A percentile compares a stretch with the other conserved stretches of the same genome.
phyloP scores from a whole-genome alignment of 2,329 filamentous ascomycete genomes.

The Leptographium flavum region DNA sequence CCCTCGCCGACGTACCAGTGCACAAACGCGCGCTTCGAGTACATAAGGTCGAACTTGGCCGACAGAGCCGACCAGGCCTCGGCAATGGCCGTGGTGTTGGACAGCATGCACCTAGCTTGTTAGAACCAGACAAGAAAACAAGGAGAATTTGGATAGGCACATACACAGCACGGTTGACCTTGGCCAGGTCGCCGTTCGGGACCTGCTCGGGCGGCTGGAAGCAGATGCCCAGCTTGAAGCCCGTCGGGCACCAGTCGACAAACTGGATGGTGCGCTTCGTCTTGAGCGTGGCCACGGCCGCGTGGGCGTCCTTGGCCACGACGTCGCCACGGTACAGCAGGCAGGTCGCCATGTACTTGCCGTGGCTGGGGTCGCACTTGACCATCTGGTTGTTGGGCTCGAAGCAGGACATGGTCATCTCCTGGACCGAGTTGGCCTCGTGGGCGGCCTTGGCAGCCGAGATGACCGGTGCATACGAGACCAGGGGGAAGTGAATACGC shows the following conservation, averaged over 20 bases:
- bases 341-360: conserved; percentile 99
- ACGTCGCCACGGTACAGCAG: conserved; percentile 97
- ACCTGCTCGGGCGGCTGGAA: conserved; percentile 77
- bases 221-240: conserved; percentile 99
- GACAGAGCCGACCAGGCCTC: conserved; percentile 96
- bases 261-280: conserved; percentile 99
- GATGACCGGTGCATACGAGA: conserved; percentile 89
- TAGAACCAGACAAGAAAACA: conserved; percentile 2
- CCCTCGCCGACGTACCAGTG: conserved; percentile 99
- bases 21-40: conserved; percentile 99
- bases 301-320: conserved; percentile 89
- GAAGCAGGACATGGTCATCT: conserved; percentile 99
- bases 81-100: conserved; percentile 96
- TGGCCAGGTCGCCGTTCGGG: conserved; percentile 74
- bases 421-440: conserved; percentile 94
- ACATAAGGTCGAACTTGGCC: conserved; percentile 99
- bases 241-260: conserved; percentile 99
- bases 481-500: conserved; percentile 97
- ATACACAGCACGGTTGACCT: conserved; percentile 95
- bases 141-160: conserved; percentile 16
- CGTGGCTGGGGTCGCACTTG: conserved; percentile 95
- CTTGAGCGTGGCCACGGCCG: conserved; percentile 89
- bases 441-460: conserved; percentile 91
- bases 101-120: conserved; percentile 76
- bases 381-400: conserved; percentile 99